These are phyloP conservation scores for Pleurotus sapidus DNA, from an alignment of 768 basidiomycete species.

Conservation along the genomic window DNA sequence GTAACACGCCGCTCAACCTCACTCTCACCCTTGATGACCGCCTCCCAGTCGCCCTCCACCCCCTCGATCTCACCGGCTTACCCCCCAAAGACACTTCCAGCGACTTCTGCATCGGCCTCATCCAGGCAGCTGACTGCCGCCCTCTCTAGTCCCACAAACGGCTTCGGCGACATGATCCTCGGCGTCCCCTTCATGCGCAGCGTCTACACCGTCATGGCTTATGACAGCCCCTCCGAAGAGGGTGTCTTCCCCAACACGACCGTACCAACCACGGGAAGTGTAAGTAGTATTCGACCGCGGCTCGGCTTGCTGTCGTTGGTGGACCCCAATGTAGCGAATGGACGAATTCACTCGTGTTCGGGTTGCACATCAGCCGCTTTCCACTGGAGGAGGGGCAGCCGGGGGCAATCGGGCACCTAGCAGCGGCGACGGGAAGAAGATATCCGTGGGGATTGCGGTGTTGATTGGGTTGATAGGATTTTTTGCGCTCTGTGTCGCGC, in stretches of 20 bases:
- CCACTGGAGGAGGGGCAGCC: slow-evolving; percentile 12
- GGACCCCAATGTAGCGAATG: slow-evolving; percentile 54
- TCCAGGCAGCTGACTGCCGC: slow-evolving; percentile 52
- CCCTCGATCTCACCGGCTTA: slow-evolving; percentile 64
- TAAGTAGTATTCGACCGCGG: slow-evolving; percentile 30
- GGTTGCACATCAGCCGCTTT: slow-evolving; percentile 60
- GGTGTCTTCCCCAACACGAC: slow-evolving; percentile 40
- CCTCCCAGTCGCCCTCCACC: slow-evolving; percentile 60
- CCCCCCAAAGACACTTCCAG: slow-evolving; percentile 40
- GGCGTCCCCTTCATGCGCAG: slow-evolving; percentile 79
- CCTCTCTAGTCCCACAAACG: slow-evolving; percentile 30
- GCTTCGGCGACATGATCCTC: slow-evolving; percentile 68
- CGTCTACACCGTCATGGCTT: slow-evolving; percentile 76
- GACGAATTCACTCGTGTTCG: slow-evolving; percentile 70
- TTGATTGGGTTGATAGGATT: slow-evolving; percentile 59
- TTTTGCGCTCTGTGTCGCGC: slow-evolving; percentile 47
- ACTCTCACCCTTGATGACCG: slow-evolving; percentile 63
- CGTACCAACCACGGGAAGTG: slow-evolving; percentile 7
- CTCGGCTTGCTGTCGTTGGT: slow-evolving; percentile 67
- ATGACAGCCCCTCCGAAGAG: slow-evolving; percentile 40
- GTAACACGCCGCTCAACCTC: slow-evolving; percentile 67
- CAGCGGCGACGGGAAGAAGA: slow-evolving; percentile 27
- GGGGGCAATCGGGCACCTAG: slow-evolving; percentile 9
- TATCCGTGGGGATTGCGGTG: slow-evolving; percentile 61
- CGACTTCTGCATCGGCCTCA: slow-evolving; percentile 59